phyloP scores from a whole-genome alignment of 1,139 yeast species.

The Yamadazyma spencermartinsiae region DNA sequence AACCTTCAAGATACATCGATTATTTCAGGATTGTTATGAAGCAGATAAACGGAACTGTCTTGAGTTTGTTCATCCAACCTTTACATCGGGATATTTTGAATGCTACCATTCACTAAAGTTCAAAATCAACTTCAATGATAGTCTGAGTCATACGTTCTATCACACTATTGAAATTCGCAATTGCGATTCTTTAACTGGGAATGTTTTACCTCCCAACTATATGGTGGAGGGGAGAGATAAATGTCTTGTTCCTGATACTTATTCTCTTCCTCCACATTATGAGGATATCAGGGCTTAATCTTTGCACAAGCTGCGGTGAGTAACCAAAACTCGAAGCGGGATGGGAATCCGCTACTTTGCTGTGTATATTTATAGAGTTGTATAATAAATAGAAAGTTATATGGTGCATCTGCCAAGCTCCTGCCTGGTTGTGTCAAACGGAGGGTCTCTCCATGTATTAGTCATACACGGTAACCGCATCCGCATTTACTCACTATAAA shows the following conservation, averaged over 20 bases:
- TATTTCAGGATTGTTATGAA: constrained; percentile 2
- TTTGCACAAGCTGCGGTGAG: too few relatives aligned
- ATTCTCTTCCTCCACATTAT: constrained; percentile 1
- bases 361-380: too few relatives aligned
- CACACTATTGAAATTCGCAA: constrained; percentile 1
- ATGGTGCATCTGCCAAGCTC: too few relatives aligned
- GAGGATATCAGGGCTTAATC: constrained; percentile 1
- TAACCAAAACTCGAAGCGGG: too few relatives aligned
- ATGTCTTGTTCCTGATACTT: constrained; percentile 1
- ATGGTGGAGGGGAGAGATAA: neutral
- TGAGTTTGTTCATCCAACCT: constrained; percentile 3
- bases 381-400: too few relatives aligned
- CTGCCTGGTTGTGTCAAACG: too few relatives aligned
- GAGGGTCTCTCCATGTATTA: too few relatives aligned
- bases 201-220: constrained; percentile 1
- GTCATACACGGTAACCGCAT: too few relatives aligned
- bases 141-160: constrained; percentile 1
- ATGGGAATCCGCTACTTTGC: too few relatives aligned
- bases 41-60: constrained; percentile 1
- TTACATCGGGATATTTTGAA: constrained; percentile 1
- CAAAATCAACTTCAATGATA: constrained; percentile 1
- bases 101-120: constrained; percentile 1
- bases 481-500: too few relatives aligned
- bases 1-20: neutral
- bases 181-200: constrained; percentile 1